phyloP scores from a whole-genome alignment of 768 basidiomycete genomes.

The Tylopilus subfusipes region DNA sequence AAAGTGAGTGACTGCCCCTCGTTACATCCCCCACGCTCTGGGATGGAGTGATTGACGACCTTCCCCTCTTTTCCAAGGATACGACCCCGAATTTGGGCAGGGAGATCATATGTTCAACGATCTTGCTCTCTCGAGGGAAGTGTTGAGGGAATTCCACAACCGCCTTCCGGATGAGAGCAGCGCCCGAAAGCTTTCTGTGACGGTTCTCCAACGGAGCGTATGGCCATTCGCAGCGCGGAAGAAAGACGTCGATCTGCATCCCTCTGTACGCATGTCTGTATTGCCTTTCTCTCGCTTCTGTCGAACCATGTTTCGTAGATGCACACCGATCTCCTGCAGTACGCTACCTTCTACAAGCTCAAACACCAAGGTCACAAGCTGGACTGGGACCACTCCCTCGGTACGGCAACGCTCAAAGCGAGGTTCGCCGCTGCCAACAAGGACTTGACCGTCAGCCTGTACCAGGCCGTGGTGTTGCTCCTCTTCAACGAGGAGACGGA shows the following conservation, averaged over 20 bases:
- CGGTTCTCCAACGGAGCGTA: constrained; percentile 83
- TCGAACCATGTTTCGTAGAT: constrained; percentile 47
- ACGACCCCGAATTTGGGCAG: constrained; percentile 93
- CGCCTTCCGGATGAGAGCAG: constrained; percentile 38
- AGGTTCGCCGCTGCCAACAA: constrained; percentile 68
- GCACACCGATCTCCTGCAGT: constrained; percentile 63
- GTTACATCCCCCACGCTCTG: neutral
- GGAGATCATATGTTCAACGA: constrained; percentile 97
- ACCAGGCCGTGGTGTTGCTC: constrained; percentile 82
- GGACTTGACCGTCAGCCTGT: constrained; percentile 87
- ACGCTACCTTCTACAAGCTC: constrained; percentile 66
- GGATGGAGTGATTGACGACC: constrained; percentile 15
- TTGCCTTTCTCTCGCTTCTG: neutral
- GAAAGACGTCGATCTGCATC: constrained; percentile 50
- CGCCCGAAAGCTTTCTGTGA: constrained; percentile 57
- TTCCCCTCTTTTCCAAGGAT: constrained; percentile 58
- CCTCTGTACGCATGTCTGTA: constrained; percentile 37
- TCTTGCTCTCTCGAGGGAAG: constrained; percentile 70
- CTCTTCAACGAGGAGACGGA: constrained; percentile 74
- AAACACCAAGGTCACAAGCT: constrained; percentile 76
- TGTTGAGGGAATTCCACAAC: constrained; percentile 61
- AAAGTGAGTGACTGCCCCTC: constrained; percentile 45
- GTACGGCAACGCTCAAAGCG: constrained; percentile 73
- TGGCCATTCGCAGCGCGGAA: constrained; percentile 76
- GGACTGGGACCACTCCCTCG: constrained; percentile 84